A percentile compares a stretch with the other conserved stretches of the same genome.
These are phyloP conservation scores for Lentinula aciculospora DNA, from an alignment of 768 basidiomycete genomes.

Conservation along the genomic window DNA sequence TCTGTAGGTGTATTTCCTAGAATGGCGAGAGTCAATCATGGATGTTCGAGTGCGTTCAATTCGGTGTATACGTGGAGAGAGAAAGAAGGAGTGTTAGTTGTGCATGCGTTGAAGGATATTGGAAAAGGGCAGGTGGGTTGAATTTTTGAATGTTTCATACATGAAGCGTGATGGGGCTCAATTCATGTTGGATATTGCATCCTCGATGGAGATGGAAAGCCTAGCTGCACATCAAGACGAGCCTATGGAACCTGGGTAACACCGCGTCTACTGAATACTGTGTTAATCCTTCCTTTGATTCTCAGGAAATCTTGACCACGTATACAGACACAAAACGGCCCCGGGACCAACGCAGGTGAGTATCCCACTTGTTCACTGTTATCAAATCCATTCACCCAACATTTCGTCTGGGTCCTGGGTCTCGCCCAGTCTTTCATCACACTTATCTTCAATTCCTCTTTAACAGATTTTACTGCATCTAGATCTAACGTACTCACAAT, in stretches of 20 bases:
- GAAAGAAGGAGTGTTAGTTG: conserved; percentile 39
- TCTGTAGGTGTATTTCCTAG: conserved; percentile 60
- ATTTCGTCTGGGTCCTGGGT: neutral
- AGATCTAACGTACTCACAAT: neutral
- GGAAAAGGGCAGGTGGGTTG: conserved; percentile 39
- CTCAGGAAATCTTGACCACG: conserved; percentile 56
- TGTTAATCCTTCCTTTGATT: neutral
- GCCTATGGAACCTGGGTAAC: neutral
- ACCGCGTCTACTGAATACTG: neutral
- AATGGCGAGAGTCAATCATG: conserved; percentile 65
- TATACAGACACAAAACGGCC: conserved; percentile 54
- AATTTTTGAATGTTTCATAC: neutral
- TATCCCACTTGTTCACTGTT: neutral
- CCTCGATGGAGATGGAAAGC: neutral
- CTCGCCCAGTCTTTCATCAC: neutral
- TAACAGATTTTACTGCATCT: neutral
- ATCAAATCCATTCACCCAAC: neutral
- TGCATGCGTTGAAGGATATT: conserved; percentile 55
- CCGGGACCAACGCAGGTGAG: conserved; percentile 48
- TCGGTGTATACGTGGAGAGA: conserved; percentile 58
- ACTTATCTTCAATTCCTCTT: neutral
- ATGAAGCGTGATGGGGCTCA: neutral
- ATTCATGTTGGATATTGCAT: neutral
- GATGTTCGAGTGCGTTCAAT: conserved; percentile 64
- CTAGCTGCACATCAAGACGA: neutral